Base-by-base conservation (phyloP, 371 early-diverging fungal species). In the Batrachochytrium dendrobatidis region DNA sequence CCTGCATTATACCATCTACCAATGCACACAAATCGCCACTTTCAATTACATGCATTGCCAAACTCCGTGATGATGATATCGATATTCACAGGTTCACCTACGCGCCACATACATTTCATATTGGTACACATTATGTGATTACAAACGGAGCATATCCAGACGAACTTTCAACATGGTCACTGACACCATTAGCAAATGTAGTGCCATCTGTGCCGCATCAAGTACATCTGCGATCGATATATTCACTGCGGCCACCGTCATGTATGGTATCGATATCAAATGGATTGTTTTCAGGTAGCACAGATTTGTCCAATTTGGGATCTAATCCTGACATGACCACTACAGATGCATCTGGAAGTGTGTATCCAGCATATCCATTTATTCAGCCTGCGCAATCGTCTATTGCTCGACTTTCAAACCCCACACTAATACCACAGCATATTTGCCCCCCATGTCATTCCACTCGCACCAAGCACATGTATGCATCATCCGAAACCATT, bases 121-220 rank as follows among this genome's bases (percentile, higher is more conserved):
- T 60, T 12, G 34, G 46, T 10, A 39, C 57, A 26, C 28, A 55
- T 56, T 60, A 39, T 31, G 39, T 60, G 32, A 5, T 60, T 17
- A 60, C 60, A 4, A 60, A 60, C 26, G 60, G 60, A 10, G 60
- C 60, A 18, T 60, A 44, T 33, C 60, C 60, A n/a, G 60, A 60
- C 29, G 60, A 60, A 49, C 29, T 60, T 12, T 44, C 58, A 30
- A 31, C 55, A 3, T 60, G 60, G 60, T 25, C 8, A 18, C 8
- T 48, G 49, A 6, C 24, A 24, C 49, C 49, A 29, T 12, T n/a
- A 39, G 39, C 39, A 12, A 39, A 12, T n/a, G 39, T 39, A n/a
- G n/a, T n/a, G n/a, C n/a, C n/a, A n/a, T n/a, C n/a, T n/a, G n/a
- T n/a, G n/a, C n/a, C n/a, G n/a, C n/a, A n/a, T n/a, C n/a, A n/a